Conservation (phyloP, 192 early-diverging fungal species). For the Entomortierella lignicola region DNA sequence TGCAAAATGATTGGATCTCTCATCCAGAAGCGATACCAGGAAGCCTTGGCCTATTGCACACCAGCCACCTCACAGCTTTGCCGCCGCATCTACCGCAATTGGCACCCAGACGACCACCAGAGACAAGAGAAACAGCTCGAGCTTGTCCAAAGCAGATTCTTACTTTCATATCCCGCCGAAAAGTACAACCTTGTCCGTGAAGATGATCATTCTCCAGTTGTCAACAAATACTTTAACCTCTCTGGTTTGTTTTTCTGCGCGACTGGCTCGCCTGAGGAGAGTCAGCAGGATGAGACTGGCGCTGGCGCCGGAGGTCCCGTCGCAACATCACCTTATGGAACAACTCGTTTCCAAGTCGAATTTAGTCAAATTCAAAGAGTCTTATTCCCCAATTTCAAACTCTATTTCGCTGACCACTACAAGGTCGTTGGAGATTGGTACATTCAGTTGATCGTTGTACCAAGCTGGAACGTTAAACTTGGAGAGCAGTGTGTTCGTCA, state of each 20-base stretch:
- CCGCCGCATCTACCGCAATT: constrained; percentile 52
- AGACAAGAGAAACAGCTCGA: constrained; percentile 47
- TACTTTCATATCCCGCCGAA: constrained; percentile 54
- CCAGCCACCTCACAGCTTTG: constrained; percentile 48
- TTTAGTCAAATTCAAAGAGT: constrained; percentile 48
- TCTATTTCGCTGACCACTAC: constrained; percentile 54
- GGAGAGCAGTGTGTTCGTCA: constrained; percentile 49
- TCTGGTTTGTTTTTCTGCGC: constrained; percentile 52
- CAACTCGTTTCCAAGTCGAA: constrained; percentile 48
- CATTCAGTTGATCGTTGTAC: constrained; percentile 49
- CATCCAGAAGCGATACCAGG: constrained; percentile 42
- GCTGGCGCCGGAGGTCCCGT: constrained; percentile 52
- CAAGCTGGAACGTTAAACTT: constrained; percentile 45
- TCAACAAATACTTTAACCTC: constrained; percentile 49
- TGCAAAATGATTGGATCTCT: constrained; percentile 41
- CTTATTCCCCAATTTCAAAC: constrained; percentile 45
- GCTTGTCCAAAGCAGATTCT: constrained; percentile 41
- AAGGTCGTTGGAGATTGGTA: constrained; percentile 54
- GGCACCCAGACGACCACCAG: constrained; percentile 53
- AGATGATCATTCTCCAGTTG: constrained; percentile 47
- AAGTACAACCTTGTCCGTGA: constrained; percentile 54
- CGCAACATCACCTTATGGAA: constrained; percentile 43
- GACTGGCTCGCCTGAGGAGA: constrained; percentile 40
- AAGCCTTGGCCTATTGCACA: constrained; percentile 45
- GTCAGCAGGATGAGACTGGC: constrained; percentile 38